Evolutionary conservation across 139 green algal genomes (phyloP).

Genomic region (Chlorella sp.): DNA sequence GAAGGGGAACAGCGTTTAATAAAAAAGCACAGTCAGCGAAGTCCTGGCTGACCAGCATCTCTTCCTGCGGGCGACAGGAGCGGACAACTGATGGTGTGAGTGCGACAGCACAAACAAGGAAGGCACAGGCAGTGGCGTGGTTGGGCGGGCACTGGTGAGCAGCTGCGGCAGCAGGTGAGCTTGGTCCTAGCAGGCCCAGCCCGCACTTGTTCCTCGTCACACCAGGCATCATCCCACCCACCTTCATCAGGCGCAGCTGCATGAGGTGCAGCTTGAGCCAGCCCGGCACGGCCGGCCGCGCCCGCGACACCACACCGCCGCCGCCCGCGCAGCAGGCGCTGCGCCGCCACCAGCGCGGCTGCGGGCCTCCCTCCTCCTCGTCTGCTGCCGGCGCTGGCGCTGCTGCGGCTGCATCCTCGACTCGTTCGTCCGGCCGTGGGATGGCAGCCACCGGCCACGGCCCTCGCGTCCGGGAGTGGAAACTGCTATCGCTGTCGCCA

Average conservation of each 20-base stretch:
- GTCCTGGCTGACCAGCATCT: too few species aligned
- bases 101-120: too few species aligned
- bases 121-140: too few species aligned
- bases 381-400: neutral
- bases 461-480: neutral
- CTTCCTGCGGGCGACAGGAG: too few species aligned
- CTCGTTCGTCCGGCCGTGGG: neutral
- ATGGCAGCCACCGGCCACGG: neutral
- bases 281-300: neutral
- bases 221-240: neutral
- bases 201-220: too few species aligned
- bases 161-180: too few species aligned
- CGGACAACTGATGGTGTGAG: too few species aligned
- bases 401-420: neutral
- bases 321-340: neutral
- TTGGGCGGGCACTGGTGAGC: too few species aligned
- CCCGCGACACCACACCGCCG: too few species aligned
- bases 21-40: too few species aligned
- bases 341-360: constrained; percentile 1
- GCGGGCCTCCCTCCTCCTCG: neutral
- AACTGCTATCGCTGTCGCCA: neutral
- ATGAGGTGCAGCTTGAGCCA: constrained; percentile 9
- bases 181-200: too few species aligned
- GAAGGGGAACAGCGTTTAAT: neutral
- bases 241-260: constrained; percentile 16